Base-by-base conservation (phyloP, 2,329 filamentous ascomycete species). In the Fusarium praegraminearum region DNA sequence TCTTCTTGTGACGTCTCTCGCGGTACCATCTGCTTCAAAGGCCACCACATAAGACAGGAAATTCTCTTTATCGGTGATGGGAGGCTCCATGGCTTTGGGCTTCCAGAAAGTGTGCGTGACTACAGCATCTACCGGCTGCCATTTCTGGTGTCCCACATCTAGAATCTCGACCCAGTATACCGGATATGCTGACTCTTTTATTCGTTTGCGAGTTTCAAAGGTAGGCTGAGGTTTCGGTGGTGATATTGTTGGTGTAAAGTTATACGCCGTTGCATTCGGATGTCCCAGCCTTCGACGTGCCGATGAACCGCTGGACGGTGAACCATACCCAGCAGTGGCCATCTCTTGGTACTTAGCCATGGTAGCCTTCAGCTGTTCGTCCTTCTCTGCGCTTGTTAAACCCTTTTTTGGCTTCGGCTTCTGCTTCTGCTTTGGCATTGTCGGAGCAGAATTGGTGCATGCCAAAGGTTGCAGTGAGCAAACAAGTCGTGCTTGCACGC, bases 91-190 rank as follows among this genome's bases (percentile, higher is more conserved):
- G 47, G 87, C 89, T 32, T 85, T 86, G 0, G 93, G 88, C 64
- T 92, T 94, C 76, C 90, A 93, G 57, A 97, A 89, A 0, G 69
- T 91, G 57, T 88, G 85, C 0, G 94, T 97, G 3, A 96, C 93
- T 1, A 98, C 80, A 0, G 94, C 89, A 76, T 99, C 96, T 38
- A 96, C 88, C 0, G 93, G 87, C 57, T 97, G 88, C 96, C 96
- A 99, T 82, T 93, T 97, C 76, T 98, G 93, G 69, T 93, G 89
- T 1, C 92, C 91, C 55, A 89, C 84, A 68, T 98, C 94, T 69
- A 97, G 92, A 5, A 93, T 90, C 80, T 99, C 96, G 1, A 98
- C 91, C 96, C 96, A 99, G 77, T 94, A 98, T 5, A 98, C 86
- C 0, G 96, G 96, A 74, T 91, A 93, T 0, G 87, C 79, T 0